Percentiles rank a stretch among this genome's conserved stretches.
Evolutionary conservation across 768 basidiomycete genomes (phyloP).

Genomic region (Amanita subjunquillea): DNA sequence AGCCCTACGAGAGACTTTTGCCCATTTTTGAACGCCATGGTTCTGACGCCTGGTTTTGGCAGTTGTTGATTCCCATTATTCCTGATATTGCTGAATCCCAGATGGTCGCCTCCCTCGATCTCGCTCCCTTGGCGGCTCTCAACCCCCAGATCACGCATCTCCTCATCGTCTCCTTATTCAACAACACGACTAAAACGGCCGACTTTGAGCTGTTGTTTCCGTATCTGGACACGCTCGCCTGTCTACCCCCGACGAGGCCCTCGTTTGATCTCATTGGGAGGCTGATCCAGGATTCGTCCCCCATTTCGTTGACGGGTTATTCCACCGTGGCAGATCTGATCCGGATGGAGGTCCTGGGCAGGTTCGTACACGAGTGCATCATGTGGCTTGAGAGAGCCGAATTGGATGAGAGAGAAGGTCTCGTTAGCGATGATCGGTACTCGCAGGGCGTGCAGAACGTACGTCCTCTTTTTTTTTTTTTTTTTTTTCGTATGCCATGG

Average conservation of each 20-base stretch:
- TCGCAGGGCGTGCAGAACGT: conserved; percentile 67
- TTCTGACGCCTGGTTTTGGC: conserved; percentile 3
- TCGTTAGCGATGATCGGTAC: conserved; percentile 63
- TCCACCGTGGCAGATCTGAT: conserved; percentile 59
- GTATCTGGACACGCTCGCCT: conserved; percentile 55
- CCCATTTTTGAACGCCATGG: no score
- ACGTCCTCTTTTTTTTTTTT: conserved; percentile 13
- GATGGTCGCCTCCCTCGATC: conserved; percentile 59
- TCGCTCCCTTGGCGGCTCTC: conserved; percentile 52
- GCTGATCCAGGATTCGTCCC: conserved; percentile 52
- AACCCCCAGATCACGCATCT: conserved; percentile 67
- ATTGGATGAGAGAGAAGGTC: conserved; percentile 55
- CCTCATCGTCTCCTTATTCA: conserved; percentile 49
- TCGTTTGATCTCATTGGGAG: conserved; percentile 68
- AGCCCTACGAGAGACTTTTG: no score
- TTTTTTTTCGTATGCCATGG: background rate
- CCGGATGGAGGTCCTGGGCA: conserved; percentile 53
- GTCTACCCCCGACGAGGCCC: conserved; percentile 60
- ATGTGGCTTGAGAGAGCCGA: conserved; percentile 64
- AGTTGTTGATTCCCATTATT: conserved; percentile 46
- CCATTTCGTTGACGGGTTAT: conserved; percentile 29
- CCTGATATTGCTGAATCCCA: conserved; percentile 32
- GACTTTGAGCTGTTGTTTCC: conserved; percentile 30
- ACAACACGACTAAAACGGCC: conserved; percentile 20
- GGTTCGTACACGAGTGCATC: conserved; percentile 62